These are phyloP conservation scores for Monilinia laxa DNA, from an alignment of 2,329 filamentous ascomycete species.

Conservation along the genomic window DNA sequence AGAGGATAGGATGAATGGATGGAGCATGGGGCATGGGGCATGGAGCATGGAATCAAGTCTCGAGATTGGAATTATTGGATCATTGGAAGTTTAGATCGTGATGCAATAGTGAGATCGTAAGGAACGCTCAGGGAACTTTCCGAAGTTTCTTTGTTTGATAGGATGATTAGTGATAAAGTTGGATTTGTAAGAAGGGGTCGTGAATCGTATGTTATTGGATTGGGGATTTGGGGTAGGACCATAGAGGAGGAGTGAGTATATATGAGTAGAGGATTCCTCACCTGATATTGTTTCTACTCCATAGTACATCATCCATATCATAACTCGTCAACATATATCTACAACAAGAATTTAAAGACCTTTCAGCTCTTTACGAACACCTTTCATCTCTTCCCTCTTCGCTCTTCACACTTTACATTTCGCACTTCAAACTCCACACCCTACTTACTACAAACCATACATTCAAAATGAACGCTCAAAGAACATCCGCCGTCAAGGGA, in stretches of 20 bases:
- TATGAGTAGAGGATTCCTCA: constrained; percentile 9
- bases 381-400: neutral
- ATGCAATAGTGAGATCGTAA: neutral
- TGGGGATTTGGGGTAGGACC: neutral
- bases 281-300: rapidly evolving
- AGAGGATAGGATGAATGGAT: too few relatives aligned
- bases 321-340: neutral
- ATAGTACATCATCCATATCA: neutral
- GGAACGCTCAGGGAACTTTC: neutral
- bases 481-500: constrained; percentile 30
- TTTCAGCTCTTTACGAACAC: neutral
- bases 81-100: neutral
- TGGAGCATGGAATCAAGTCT: neutral
- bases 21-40: too few relatives aligned
- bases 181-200: neutral
- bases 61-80: neutral
- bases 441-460: neutral
- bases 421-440: neutral
- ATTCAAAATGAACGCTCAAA: constrained; percentile 18
- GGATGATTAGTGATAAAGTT: neutral
- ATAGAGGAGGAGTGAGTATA: neutral
- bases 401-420: too few relatives aligned
- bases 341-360: neutral
- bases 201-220: constrained; percentile 8
- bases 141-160: neutral